Evolutionary conservation across 306 rosid species (phyloP), one percentile per base, ranked within the genome.

Genomic region (Quercus suber): DNA sequence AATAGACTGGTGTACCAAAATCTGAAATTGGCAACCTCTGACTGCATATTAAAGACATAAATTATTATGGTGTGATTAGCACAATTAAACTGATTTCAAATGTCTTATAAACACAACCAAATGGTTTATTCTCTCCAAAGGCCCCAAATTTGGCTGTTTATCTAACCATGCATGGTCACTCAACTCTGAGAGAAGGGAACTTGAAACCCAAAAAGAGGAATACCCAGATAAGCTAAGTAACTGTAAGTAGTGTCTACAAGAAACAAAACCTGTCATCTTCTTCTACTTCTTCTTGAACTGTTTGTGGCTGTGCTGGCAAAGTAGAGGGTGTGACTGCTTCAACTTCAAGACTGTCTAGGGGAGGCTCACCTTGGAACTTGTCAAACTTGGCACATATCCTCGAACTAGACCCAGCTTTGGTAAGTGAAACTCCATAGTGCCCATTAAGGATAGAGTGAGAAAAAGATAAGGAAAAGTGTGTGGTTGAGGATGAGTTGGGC

Each of bases 311-410:
- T 27, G 81, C 82, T 59, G 76, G 59, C 60, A 80, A 43, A 72
- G 85, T 52, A 13, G 87, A 75, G 49, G 88, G 33, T 43, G 82
- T 68, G 13, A 88, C 3, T 18, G 87, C 89, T 76, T 75, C 69
- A 33, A 60, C 37, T 76, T 72, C 69, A 33, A 60, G 49, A 43
- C 49, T 69, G 31, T 86, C 84, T 65, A 74, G 87, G 43, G 85
- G 51, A 83, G 80, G 56, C 33, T 86, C 88, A 9, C 87, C 87
- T 77, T 89, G 89, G 89, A 93, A 92, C 72, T 92, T 93, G 12
- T 95, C 96, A 85, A 95, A 92, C 91, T 92, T 95, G 69, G 98
- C 97, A 64, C 52, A 51, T 23, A 88, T 77, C 87, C 84, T 95
- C 61, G 87, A 80, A 73, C 53, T 21, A 55, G 76, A 76, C 73